Base-by-base conservation (phyloP, 441 rosid genomes). In the Jatropha multifida region DNA sequence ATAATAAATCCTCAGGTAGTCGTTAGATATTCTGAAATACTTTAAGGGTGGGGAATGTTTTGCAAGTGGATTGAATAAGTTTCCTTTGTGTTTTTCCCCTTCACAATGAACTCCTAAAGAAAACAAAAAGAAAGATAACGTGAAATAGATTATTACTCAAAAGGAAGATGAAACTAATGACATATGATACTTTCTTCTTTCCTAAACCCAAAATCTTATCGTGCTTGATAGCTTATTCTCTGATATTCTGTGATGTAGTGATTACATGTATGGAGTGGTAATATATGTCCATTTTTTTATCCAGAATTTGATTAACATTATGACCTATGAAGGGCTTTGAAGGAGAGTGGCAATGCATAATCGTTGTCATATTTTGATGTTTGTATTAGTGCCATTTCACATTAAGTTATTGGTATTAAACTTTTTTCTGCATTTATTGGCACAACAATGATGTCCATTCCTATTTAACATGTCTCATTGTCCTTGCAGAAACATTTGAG, bases 401-500 rank as follows among this genome's bases (percentile, higher is more conserved):
- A 37, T 4, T 20, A 49, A 72, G 62, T 61, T 66, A 64, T 68
- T 65, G 65, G 52, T 69, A 42, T 26, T 71, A 8, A 18, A 32
- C 71, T 26, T 68, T 56, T 67, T 41, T 44, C 59, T 58, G 40
- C 61, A 49, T 73, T 69, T 20, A 11, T 46, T 69, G 51, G 64
- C 61, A 61, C 55, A 23, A n/a, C 60, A 23, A 49, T 54, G 27
- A 63, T 27, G 67, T 71, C 58, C 17, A 4, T 60, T 71, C 18
- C 4, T 72, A 42, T 42, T 41, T 77, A 77, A 42, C 48, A 18
- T 15, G 37, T 79, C 42, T 74, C 23, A 37, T 26, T n/a, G 23
- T 58, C 62, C 41, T 2, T 78, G 83, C 90, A 96, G 97, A 92
- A 79, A 88, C 77, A 73, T 88, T 88, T 83, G 97, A 88, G 78